phyloP scores from a whole-genome alignment of 345 rosid genomes.

The Ceriops tagal region DNA sequence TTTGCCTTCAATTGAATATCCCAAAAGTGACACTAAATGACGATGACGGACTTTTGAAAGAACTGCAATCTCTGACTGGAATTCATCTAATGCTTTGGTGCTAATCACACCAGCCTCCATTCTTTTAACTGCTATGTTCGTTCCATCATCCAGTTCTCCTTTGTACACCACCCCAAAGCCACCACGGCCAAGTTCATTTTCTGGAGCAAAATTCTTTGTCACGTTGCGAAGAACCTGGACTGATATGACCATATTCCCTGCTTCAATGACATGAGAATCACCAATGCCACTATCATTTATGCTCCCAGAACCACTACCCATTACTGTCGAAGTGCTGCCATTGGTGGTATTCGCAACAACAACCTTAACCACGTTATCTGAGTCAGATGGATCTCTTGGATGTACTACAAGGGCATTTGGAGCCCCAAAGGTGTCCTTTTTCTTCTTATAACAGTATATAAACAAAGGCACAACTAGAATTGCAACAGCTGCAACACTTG shows the following conservation, averaged over 20 bases:
- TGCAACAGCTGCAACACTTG: conserved; percentile 41
- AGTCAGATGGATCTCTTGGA: conserved; percentile 61
- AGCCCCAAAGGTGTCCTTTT: conserved; percentile 25
- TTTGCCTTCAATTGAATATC: conserved; percentile 59
- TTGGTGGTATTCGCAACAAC: conserved; percentile 47
- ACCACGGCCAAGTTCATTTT: conserved; percentile 75
- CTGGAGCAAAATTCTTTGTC: conserved; percentile 56
- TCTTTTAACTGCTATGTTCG: conserved; percentile 71
- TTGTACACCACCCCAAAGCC: conserved; percentile 79
- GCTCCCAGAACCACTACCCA: conserved; percentile 53
- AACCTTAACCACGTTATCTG: conserved; percentile 51
- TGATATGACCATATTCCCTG: conserved; percentile 64
- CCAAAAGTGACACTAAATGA: conserved; percentile 66
- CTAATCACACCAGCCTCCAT: conserved; percentile 65
- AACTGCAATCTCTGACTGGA: conserved; percentile 70
- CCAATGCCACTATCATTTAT: conserved; percentile 40
- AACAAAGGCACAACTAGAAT: conserved; percentile 42
- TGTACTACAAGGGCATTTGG: conserved; percentile 58
- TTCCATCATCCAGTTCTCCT: conserved; percentile 68
- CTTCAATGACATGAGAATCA: conserved; percentile 62
- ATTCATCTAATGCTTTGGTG: conserved; percentile 60
- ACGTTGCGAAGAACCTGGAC: conserved; percentile 76
- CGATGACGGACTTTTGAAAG: conserved; percentile 75
- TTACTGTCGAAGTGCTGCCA: conserved; percentile 41
- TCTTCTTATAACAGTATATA: conserved; percentile 45